A percentile compares a stretch with the other conserved stretches of the same genome.
These are phyloP conservation scores for Rhodotorula sp. DNA, from an alignment of 1,284 basidiomycete species.

Conservation along the genomic window DNA sequence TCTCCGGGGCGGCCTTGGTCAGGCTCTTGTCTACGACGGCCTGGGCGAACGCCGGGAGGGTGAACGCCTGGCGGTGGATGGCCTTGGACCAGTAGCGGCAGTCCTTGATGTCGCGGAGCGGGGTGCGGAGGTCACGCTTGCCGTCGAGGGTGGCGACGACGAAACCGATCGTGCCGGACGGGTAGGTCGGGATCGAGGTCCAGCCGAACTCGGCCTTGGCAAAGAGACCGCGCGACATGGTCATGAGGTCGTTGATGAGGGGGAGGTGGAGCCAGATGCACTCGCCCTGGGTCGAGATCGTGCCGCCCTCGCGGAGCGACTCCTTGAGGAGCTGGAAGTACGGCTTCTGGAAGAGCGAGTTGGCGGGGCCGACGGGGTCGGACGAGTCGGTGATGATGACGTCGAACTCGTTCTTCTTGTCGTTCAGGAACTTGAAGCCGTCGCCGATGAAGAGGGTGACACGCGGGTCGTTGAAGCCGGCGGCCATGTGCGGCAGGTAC, in stretches of 20 bases:
- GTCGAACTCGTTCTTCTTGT: conserved; percentile 87
- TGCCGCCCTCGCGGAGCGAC: conserved; percentile 83
- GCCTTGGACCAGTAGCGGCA: conserved; percentile 79
- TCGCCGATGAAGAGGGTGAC: conserved; percentile 91
- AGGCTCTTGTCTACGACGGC: conserved; percentile 55
- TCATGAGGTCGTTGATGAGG: conserved; percentile 76
- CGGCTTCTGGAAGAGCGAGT: conserved; percentile 90
- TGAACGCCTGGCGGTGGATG: conserved; percentile 80
- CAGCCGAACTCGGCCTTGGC: conserved; percentile 85
- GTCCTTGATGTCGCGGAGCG: conserved; percentile 64
- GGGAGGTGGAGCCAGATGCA: conserved; percentile 92
- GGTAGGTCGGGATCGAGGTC: conserved; percentile 97
- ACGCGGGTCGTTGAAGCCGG: conserved; percentile 75
- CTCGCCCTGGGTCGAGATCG: conserved; percentile 95
- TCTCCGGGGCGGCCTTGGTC: conserved; percentile 53
- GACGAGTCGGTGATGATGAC: conserved; percentile 99
- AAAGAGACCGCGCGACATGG: conserved; percentile 76
- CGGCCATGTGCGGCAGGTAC: conserved; percentile 92
- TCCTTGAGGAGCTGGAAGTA: conserved; percentile 94
- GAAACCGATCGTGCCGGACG: conserved; percentile 95
- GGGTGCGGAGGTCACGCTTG: conserved; percentile 66
- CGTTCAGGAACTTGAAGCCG: conserved; percentile 93
- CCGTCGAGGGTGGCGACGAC: conserved; percentile 81
- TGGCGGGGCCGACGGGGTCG: conserved; percentile 94
- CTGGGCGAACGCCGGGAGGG: conserved; percentile 87